These are phyloP conservation scores for Syzygium oleosum DNA, from an alignment of 345 rosid species.

Conservation along the genomic window DNA sequence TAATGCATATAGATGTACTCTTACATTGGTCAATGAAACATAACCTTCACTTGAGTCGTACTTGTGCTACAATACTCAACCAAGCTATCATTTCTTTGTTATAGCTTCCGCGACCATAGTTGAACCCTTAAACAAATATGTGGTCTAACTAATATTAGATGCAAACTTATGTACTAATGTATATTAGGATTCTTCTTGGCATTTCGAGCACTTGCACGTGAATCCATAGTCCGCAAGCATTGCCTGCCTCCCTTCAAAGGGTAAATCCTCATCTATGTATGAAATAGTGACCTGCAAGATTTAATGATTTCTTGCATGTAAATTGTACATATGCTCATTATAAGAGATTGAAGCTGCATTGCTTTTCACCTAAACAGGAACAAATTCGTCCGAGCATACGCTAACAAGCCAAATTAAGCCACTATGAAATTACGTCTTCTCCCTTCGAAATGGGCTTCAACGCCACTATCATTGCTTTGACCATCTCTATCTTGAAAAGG, in stretches of 20 bases:
- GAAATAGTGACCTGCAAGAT: constrained; percentile 41
- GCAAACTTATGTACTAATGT: not conserved
- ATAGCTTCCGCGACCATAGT: not conserved
- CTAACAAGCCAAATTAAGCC: not conserved
- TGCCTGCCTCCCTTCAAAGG: constrained; percentile 57
- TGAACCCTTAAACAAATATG: not conserved
- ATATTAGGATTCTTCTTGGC: constrained; percentile 28
- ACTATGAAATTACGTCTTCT: constrained; percentile 50
- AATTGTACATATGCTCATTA: not conserved
- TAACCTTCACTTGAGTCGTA: not conserved
- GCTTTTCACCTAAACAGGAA: not conserved
- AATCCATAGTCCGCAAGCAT: constrained; percentile 72
- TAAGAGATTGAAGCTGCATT: not conserved
- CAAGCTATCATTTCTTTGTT: not conserved
- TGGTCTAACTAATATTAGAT: not conserved
- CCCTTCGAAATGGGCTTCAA: constrained; percentile 42
- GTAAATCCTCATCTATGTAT: constrained; percentile 70
- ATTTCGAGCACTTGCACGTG: constrained; percentile 51
- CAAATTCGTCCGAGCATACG: not conserved
- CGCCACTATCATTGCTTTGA: constrained; percentile 62
- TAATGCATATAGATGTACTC: not conserved
- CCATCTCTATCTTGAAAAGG: constrained; percentile 68
- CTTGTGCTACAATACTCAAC: no score
- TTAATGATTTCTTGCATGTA: not conserved
- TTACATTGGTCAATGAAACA: not conserved